Conservation (phyloP, 129 eudicot genomes). For the Flaveria robusta region DNA sequence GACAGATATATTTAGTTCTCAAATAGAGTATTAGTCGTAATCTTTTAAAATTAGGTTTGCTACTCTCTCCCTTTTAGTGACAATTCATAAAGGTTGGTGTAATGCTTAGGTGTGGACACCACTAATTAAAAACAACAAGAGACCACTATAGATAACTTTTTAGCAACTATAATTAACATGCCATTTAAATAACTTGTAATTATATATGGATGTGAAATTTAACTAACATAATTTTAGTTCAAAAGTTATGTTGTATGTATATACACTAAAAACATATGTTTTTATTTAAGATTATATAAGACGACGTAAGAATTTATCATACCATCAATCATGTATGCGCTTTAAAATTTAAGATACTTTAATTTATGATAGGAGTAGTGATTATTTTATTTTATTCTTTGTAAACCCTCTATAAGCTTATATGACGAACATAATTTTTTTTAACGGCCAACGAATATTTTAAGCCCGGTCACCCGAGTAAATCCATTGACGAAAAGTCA, state of each 20-base stretch:
- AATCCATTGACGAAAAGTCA: too few relatives aligned
- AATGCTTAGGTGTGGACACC: not conserved
- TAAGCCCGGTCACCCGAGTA: too few relatives aligned
- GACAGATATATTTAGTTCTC: not conserved
- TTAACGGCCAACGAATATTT: too few relatives aligned
- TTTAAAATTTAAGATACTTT: not conserved
- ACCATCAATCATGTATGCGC: not conserved
- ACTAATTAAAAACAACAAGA: not conserved
- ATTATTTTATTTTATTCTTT: not conserved
- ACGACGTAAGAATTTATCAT: not conserved
- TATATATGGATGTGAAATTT: not conserved
- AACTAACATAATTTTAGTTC: not conserved
- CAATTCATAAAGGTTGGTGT: conserved; percentile 12
- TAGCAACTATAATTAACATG: not conserved
- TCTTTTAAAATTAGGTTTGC: not conserved
- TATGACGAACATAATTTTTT: not conserved
- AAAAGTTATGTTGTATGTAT: not conserved
- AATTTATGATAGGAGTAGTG: not conserved
- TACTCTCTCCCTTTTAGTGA: not conserved
- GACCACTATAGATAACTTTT: not conserved
- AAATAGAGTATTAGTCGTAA: not conserved
- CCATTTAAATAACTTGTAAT: not conserved
- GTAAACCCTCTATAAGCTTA: not conserved
- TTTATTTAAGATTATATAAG: not conserved
- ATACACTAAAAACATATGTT: not conserved